Conservation (phyloP, 2,329 filamentous ascomycete genomes). For the Colletotrichum zoysiae region DNA sequence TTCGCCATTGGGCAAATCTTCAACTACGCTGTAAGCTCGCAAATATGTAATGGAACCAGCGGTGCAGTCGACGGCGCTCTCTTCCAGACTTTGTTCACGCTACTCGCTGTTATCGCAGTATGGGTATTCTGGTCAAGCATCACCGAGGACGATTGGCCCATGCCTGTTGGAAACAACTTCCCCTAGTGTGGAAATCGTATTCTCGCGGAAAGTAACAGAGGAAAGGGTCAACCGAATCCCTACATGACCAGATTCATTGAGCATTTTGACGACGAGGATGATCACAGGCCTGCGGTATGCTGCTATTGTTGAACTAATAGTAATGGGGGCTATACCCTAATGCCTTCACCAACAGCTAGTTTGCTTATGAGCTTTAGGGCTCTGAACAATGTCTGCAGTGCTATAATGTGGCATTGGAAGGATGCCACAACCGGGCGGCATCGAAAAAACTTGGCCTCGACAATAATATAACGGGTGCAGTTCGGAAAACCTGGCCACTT, state of each 20-base stretch:
- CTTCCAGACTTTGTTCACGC: conserved; percentile 93
- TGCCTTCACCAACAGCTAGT: background rate
- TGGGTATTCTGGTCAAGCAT: conserved; percentile 99
- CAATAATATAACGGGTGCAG: background rate
- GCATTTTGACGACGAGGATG: conserved; percentile 6
- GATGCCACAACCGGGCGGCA: background rate
- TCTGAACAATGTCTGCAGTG: background rate
- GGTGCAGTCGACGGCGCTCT: conserved; percentile 93
- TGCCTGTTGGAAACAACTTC: conserved; percentile 60
- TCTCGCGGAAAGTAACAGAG: background rate
- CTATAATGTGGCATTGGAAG: background rate
- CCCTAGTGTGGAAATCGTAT: conserved; percentile 40
- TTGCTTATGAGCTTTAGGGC: background rate
- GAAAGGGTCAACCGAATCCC: background rate
- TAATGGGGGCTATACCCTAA: background rate
- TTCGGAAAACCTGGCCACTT: background rate
- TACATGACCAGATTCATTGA: conserved; percentile 3
- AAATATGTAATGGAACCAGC: conserved; percentile 86
- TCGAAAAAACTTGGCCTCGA: background rate
- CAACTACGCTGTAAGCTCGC: conserved; percentile 91
- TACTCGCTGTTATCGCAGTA: conserved; percentile 83
- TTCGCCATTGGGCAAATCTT: conserved; percentile 96
- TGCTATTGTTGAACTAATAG: background rate
- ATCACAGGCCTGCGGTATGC: background rate
- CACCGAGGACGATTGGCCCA: conserved; percentile 97